These are phyloP conservation scores for Ganoderma lingzhi DNA, from an alignment of 1,284 basidiomycete species.

Conservation along the genomic window DNA sequence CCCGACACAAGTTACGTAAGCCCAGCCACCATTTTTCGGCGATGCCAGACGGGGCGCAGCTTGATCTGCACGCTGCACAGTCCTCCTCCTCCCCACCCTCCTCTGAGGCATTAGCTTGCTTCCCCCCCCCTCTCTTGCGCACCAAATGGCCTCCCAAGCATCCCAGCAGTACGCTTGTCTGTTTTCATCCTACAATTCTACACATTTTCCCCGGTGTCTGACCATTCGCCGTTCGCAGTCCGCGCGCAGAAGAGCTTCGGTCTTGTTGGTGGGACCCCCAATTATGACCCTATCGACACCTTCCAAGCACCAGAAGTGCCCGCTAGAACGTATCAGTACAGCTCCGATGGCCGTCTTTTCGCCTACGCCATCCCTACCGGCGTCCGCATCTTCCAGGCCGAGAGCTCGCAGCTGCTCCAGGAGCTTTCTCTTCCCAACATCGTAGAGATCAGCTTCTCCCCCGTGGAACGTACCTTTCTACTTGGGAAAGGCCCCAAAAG, in stretches of 20 bases:
- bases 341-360: constrained; percentile 86
- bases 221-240: constrained; percentile 53
- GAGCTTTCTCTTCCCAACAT: constrained; percentile 78
- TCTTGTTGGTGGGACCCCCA: constrained; percentile 84
- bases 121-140: constrained; percentile 48
- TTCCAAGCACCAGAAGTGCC: constrained; percentile 75
- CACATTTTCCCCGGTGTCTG: constrained; percentile 25
- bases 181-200: constrained; percentile 42
- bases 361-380: constrained; percentile 86
- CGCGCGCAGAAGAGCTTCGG: constrained; percentile 95
- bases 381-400: constrained; percentile 81
- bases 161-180: constrained; percentile 85
- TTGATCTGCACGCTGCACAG: constrained; percentile 22
- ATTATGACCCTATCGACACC: constrained; percentile 73
- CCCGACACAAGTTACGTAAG: constrained; percentile 18
- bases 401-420: constrained; percentile 73
- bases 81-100: constrained; percentile 18
- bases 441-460: constrained; percentile 93
- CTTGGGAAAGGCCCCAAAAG: constrained; percentile 92
- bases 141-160: constrained; percentile 66
- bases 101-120: constrained; percentile 85
- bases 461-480: constrained; percentile 90
- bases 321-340: constrained; percentile 86
- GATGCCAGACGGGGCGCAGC: constrained; percentile 10
- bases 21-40: constrained; percentile 30